Evolutionary conservation across 2,329 filamentous ascomycete species (phyloP), one percentile per base, ranked within the genome.

Genomic region (Fusarium tupiense): DNA sequence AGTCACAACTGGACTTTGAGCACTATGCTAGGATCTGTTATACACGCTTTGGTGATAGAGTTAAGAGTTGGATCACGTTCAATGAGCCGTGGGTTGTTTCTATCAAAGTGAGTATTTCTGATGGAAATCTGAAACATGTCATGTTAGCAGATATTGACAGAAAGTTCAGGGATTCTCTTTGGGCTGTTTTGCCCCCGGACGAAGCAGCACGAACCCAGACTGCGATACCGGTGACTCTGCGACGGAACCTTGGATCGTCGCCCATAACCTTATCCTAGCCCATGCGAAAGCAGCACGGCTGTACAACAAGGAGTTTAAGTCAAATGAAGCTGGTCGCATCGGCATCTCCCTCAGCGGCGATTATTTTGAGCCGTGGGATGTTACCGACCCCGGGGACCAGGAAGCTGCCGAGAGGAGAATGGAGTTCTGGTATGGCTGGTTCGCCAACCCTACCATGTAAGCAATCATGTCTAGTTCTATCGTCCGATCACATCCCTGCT

Each of bases 401-500:
- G 79, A 80, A 16, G 82, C 83, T 2, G 79, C 79, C 3, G 76
- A 82, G 66, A 69, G 81, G 4, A 60, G 80, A 2, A 82, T 84
- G 81, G 71, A 82, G 22, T 84, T 84, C 26, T 78, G 81, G 62
- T 81, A 83, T 31, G 82, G 81, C 26, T 84, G 83, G 82, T 84
- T 83, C 65, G 82, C 81, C 12, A 79, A 83, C 82, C 82, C n/a
- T 22, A 50, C 14, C 3, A 80, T 84, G 33, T 84, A 82, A 69
- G 68, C 35, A 57, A 65, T 35, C 19, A 3, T 33, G 12, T 37
- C 35, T 37, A 37, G 19, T 14, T 38, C n/a, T 31, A 8, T 10
- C 9, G 14, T 19, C 9, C 33, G 13, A 33, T 2, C 33, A 33
- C 33, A 33, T 13, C 33, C 33, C 24, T 16, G 2, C 47, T 61